Base-by-base conservation (phyloP, 768 basidiomycete genomes). In the Podaxis sp. region DNA sequence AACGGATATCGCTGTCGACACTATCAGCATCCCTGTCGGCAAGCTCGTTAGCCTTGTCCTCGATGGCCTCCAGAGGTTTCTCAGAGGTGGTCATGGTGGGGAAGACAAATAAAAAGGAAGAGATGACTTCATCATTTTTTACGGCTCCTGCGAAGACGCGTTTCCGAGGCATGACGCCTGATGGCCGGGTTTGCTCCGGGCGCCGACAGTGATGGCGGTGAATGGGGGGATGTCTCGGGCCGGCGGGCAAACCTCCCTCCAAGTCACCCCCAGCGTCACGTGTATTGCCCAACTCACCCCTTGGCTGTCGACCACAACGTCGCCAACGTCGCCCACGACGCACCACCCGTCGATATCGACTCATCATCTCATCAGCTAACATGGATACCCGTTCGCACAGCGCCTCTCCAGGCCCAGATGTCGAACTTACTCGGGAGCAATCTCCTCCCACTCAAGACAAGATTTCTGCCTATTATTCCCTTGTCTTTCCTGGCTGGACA, bases 381-480 rank as follows among this genome's bases (percentile, higher is more conserved):
- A 81, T 81, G 81, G 78, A 81, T 75, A 76, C 76, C 72, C 73
- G 76, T 64, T 76, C 77, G 63, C 78, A 77, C 66, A 77, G 78
- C 60, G 72, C 75, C 53, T 79, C 78, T 36, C 79, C 78, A 38
- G 63, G 69, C 55, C 67, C 68, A 33, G 68, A 70, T 52, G 68
- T 67, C 53, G 67, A 66, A 19, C 68, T 69, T 52, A 69, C 73
- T 59, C 72, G 68, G 30, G 73, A 72, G 28, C 72, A 72, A 9
- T 71, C 74, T 13, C 73, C 77, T 52, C 75, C 81, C 39, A 70
- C 74, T 28, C 83, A 88, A 66, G 87, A 89, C 77, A 93, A 87
- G 84, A 93, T 95, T 72, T 88, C 89, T 73, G 95, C 95, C 64
- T 96, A 95, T 72, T 96, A 95, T 78, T 91, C 89, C 72, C 89